A percentile compares a stretch with the other conserved stretches of the same genome.
Conservation (phyloP, 352 stramenopile species). For the Hyaloperonospora arabidopsidis region DNA sequence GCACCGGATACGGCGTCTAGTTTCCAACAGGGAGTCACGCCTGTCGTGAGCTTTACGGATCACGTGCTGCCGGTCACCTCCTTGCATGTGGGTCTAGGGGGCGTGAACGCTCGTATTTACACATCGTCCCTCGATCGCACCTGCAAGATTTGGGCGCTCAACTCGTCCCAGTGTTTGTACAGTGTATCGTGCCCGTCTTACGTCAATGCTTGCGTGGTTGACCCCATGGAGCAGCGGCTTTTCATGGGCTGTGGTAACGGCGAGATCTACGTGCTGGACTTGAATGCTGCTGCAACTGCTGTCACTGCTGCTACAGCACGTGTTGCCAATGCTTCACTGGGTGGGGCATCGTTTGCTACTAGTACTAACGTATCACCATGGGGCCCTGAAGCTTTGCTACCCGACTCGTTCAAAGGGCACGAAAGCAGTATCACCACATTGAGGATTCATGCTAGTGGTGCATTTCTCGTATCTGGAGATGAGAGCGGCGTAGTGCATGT, state of each 20-base stretch:
- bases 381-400: conserved; percentile 35
- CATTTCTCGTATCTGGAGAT: conserved; percentile 56
- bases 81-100: conserved; percentile 56
- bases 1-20: conserved; percentile 44
- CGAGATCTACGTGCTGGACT: conserved; percentile 60
- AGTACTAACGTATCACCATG: conserved; percentile 25
- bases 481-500: conserved; percentile 50
- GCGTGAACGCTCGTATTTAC: conserved; percentile 63
- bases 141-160: conserved; percentile 68
- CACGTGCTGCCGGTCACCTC: conserved; percentile 68
- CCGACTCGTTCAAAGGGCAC: conserved; percentile 59
- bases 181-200: conserved; percentile 64
- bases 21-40: conserved; percentile 49
- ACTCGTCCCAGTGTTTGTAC: conserved; percentile 47
- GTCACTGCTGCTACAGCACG: conserved; percentile 48
- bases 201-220: conserved; percentile 49
- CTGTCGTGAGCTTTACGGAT: conserved; percentile 65
- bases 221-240: conserved; percentile 59
- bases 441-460: conserved; percentile 48
- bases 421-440: conserved; percentile 50
- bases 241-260: conserved; percentile 69
- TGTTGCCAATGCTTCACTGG: conserved; percentile 31
- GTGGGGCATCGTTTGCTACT: conserved; percentile 2
- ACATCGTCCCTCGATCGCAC: conserved; percentile 70
- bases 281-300: conserved; percentile 49